Conservation (phyloP, 2,329 filamentous ascomycete genomes). For the Talaromyces sp. region DNA sequence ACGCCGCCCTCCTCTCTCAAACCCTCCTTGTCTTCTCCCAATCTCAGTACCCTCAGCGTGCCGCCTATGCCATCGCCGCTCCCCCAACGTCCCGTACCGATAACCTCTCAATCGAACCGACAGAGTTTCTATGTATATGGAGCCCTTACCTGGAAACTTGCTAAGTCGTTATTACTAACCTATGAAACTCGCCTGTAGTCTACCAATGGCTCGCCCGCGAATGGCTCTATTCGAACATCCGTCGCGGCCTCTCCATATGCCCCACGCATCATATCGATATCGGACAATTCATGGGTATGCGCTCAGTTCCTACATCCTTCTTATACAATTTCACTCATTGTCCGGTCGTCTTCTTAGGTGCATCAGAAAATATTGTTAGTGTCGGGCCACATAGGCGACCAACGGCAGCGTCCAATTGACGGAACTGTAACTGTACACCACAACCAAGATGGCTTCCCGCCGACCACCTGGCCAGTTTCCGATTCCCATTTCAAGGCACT, state of each 20-base stretch:
- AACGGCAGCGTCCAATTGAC: conserved; percentile 62
- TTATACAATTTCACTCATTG: neutral
- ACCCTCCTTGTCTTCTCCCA: conserved; percentile 60
- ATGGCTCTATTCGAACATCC: conserved; percentile 43
- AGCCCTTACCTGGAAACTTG: neutral
- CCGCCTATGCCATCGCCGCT: conserved; percentile 37
- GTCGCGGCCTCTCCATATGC: conserved; percentile 71
- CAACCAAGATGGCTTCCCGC: conserved; percentile 78
- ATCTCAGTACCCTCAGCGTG: conserved; percentile 46
- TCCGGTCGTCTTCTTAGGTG: conserved; percentile 51
- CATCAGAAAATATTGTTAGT: conserved; percentile 86
- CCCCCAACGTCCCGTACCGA: conserved; percentile 43
- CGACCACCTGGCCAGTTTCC: conserved; percentile 78
- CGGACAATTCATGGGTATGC: conserved; percentile 79
- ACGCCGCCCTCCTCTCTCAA: conserved; percentile 70
- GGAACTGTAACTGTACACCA: conserved; percentile 75
- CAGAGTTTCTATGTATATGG: conserved; percentile 40
- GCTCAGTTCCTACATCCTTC: neutral
- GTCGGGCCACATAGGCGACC: conserved; percentile 74
- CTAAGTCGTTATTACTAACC: neutral
- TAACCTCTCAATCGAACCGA: conserved; percentile 35
- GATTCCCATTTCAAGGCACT: conserved; percentile 89
- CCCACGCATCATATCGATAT: conserved; percentile 71
- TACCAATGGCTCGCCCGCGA: conserved; percentile 29
- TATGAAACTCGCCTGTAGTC: conserved; percentile 24